Evolutionary conservation across 805 yeast species (phyloP), one percentile per base, ranked within the genome.

Genomic region (Teunomyces barrocoloradensis): DNA sequence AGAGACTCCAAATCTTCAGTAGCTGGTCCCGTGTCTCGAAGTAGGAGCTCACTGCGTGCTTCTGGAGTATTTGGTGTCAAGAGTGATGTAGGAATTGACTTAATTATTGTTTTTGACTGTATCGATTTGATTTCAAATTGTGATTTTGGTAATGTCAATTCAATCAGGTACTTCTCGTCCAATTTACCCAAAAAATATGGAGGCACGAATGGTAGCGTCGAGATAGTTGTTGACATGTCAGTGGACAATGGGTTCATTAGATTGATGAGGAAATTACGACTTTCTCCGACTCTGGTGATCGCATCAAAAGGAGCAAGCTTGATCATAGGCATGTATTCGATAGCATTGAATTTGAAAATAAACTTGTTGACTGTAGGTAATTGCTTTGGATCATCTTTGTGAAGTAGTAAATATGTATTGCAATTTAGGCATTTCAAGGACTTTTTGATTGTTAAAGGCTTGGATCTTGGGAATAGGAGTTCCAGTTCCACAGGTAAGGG

Each of bases 11-110:
- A 39, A 21, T 45, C 39, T n/a, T 48, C 51, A 3, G 45, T 42
- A 20, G 17, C 12, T 15, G 29, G 40, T 23, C 44, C 51, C 4
- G 29, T 18, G 13, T 35, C 37, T 11, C 75, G 47, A 40, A 63
- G 49, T 21, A 64, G 51, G 23, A 59, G 43, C 47, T 72, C 77
- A 1, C 69, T 60, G 20, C 69, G 58, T 5, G 71, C 58, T 1
- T 54, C 45, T 7, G 61, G 56, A 1, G 73, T 67, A 15, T 57
- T 47, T 11, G 59, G 48, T 1, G 71, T 67, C 29, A 72, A 47
- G 23, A 53, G 60, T 2, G 64, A 54, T 5, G 75, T 67, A 1
- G 77, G 77, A 1, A 72, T 60, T 1, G 64, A 52, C 30, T 69
- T 63, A 17, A 70, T 54, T 17, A 64, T 43, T 35, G 58, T 43